Evolutionary conservation across 169 alveolate species (phyloP), one percentile per base, ranked within the genome.

Genomic region (Babesia microti): DNA sequence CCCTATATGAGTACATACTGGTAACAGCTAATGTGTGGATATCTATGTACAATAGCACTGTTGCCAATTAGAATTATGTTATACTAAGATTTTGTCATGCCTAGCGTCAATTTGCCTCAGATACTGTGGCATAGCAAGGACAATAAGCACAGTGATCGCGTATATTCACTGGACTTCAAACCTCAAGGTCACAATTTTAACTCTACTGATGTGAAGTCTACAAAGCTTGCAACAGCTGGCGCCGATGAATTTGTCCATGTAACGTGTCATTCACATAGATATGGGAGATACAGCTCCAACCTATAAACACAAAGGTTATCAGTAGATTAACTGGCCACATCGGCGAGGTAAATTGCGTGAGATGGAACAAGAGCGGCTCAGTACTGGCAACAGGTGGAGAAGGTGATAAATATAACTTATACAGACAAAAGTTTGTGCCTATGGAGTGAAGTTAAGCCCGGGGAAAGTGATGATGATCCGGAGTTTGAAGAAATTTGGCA

Each of bases 81-180:
- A n/a, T n/a, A n/a, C n/a, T n/a, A 3, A 27, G 3, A 9, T 28
- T 17, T 1, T 3, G 55, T 19, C 35, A 81, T 81, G 90, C 90
- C 90, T 30, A 69, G 72, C 18, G 90, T 81, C 30, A 79, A 54
- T 34, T 68, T 81, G 28, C 93, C 92, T 26, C 93, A 83, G 52
- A 83, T 85, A 18, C 53, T 85, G 34, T 85, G 93, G 93, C 93
- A 85, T 55, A 75, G 90, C 60, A 85, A 85, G 56, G 92, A 84
- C 69, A 79, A 85, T 71, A 84, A 81, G 42, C 74, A 76, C 32
- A 73, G 91, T 23, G 93, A 85, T 47, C 79, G 93, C 34, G 88
- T 85, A 28, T 85, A 85, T 55, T 85, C 93, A 6, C 47, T 85
- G 36, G 92, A 85, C 54, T 66, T 81, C 57, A 91, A 85, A 66